These are phyloP conservation scores for Cladochytrium replicatum DNA, from an alignment of 192 early-diverging fungal species.

Conservation along the genomic window DNA sequence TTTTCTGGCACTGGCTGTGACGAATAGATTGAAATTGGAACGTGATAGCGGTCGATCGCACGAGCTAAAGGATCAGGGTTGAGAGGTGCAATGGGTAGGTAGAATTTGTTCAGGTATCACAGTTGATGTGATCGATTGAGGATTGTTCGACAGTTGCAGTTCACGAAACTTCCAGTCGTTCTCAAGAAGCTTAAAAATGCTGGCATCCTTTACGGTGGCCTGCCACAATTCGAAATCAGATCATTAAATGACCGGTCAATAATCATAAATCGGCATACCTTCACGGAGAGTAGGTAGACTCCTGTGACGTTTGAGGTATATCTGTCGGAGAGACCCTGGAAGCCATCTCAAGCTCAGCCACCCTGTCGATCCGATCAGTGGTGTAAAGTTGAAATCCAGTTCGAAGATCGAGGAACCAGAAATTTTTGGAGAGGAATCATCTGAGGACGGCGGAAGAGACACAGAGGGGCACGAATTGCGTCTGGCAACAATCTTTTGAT, in stretches of 20 bases:
- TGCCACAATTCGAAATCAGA: slow-evolving; percentile 27
- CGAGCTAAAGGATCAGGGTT: slow-evolving; percentile 17
- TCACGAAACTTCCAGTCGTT: slow-evolving; percentile 62
- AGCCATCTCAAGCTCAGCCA: slow-evolving; percentile 76
- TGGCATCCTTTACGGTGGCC: slow-evolving; percentile 47
- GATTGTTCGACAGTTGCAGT: slow-evolving; percentile 13
- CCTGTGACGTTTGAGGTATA: slow-evolving; percentile 71
- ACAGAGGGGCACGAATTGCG: slow-evolving; percentile 77
- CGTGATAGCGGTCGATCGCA: slow-evolving; percentile 56
- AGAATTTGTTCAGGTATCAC: slow-evolving; percentile 12
- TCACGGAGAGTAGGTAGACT: slow-evolving; percentile 49
- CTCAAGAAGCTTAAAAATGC: slow-evolving; percentile 53
- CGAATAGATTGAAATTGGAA: slow-evolving; percentile 76
- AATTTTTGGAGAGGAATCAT: no score
- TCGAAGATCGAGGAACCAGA: no score
- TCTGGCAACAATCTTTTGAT: no score
- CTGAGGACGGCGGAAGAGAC: slow-evolving; percentile 50
- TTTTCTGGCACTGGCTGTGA: slow-evolving; percentile 74
- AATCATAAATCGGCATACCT: no score
- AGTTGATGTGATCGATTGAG: slow-evolving; percentile 21
- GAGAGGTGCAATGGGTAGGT: slow-evolving; percentile 31
- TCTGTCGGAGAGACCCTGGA: slow-evolving; percentile 61
- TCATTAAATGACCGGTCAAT: slow-evolving; percentile 17
- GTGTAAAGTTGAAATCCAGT: background rate
- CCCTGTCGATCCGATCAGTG: slow-evolving; percentile 31